These are phyloP conservation scores for Salix koriyanagi DNA, from an alignment of 345 rosid genomes.

Conservation along the genomic window DNA sequence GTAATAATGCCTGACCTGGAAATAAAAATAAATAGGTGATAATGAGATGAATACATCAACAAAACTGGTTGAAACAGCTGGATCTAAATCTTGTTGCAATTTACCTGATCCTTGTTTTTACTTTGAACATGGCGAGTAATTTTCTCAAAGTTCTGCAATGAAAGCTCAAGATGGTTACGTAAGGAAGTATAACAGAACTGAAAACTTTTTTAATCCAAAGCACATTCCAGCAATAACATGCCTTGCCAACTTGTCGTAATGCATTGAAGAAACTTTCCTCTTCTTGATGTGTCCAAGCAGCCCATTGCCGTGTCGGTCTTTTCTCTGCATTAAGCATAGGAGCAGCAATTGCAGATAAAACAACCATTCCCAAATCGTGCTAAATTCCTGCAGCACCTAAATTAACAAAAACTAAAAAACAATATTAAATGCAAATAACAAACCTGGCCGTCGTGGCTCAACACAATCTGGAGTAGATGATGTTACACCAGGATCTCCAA, in stretches of 20 bases:
- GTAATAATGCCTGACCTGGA: constrained; percentile 97
- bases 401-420: not conserved
- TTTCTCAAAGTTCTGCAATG: constrained; percentile 88
- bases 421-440: constrained; percentile 21
- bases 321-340: constrained; percentile 45
- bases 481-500: constrained; percentile 34
- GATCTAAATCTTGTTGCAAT: constrained; percentile 9
- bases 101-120: constrained; percentile 98
- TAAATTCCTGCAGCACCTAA: constrained; percentile 2
- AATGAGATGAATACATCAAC: constrained; percentile 11
- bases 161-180: constrained; percentile 14
- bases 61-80: constrained; percentile 2
- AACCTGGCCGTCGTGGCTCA: constrained; percentile 56
- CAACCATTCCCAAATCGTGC: not conserved
- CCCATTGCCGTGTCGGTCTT: constrained; percentile 94
- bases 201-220: constrained; percentile 2
- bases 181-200: not conserved
- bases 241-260: constrained; percentile 99
- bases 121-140: constrained; percentile 92
- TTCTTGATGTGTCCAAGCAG: constrained; percentile 99
- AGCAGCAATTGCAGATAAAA: constrained; percentile 2
- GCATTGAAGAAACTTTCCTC: constrained; percentile 98
- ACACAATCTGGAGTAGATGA: constrained; percentile 36
- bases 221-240: constrained; percentile 21
- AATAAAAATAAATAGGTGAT: constrained; percentile 14